Conservation (phyloP, 805 yeast genomes). For the Yamadazyma olivae region DNA sequence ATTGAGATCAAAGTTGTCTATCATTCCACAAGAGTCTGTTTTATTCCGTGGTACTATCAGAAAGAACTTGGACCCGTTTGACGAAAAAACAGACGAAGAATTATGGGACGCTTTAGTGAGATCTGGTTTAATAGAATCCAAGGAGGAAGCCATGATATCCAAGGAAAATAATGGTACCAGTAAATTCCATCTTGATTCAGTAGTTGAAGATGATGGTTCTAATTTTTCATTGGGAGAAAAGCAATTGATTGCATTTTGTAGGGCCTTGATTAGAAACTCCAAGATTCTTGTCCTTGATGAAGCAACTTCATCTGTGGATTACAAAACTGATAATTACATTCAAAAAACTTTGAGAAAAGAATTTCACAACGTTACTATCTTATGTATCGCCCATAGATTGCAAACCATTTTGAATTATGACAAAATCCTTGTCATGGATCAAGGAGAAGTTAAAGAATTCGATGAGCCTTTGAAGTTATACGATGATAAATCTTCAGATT, state of each 20-base stretch:
- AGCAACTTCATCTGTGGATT: constrained; percentile 79
- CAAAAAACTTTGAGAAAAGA: constrained; percentile 68
- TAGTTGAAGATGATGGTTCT: constrained; percentile 64
- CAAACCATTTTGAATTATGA: constrained; percentile 73
- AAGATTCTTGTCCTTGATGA: constrained; percentile 81
- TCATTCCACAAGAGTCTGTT: constrained; percentile 72
- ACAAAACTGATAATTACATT: constrained; percentile 77
- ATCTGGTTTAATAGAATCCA: constrained; percentile 49
- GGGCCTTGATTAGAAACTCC: constrained; percentile 76
- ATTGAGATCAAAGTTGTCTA: constrained; percentile 56
- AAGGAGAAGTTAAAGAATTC: constrained; percentile 72
- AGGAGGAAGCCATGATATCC: constrained; percentile 5
- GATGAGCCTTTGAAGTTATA: constrained; percentile 70
- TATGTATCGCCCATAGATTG: constrained; percentile 87
- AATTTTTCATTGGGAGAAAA: constrained; percentile 79
- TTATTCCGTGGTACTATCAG: constrained; percentile 58
- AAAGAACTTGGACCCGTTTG: constrained; percentile 61
- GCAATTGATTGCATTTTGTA: constrained; percentile 74
- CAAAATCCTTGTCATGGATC: constrained; percentile 75
- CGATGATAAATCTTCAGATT: constrained; percentile 44
- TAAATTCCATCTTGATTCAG: constrained; percentile 41
- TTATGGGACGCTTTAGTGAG: constrained; percentile 58
- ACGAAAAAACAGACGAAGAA: constrained; percentile 44
- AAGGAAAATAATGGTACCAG: constrained; percentile 10
- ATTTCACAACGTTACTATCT: constrained; percentile 67